Base-by-base conservation (phyloP, 768 basidiomycete species). In the Phaeotremella fagi region DNA sequence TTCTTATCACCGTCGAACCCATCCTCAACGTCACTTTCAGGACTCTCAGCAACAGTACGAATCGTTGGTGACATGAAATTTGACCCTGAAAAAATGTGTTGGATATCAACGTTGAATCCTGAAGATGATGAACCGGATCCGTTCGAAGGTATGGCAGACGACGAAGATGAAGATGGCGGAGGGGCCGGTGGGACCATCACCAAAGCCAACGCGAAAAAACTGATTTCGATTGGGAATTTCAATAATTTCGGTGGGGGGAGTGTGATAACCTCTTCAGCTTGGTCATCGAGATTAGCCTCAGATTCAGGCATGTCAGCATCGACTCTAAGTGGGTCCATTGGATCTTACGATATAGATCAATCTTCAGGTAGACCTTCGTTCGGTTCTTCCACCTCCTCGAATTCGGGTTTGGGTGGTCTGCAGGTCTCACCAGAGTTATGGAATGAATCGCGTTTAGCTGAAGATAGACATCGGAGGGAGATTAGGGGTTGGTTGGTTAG, bases 31-130 rank as follows among this genome's bases (percentile, higher is more conserved):
- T 12, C 12, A 11, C n/a, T n/a, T n/a, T 31, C 35, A 22, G 50
- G 44, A 3, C 25, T 45, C 3, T 18, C 58, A 1, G 50, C 37
- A 5, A 61, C 64, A n/a, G 85, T 89, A 31, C 83, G 89, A 53
- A 84, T 90, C 73, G 94, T 97, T 18, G 95, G 95, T 41, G 90
- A 91, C 78, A 99, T 99, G 94, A 83, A 90, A 31, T 98, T 99
- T 68, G 92, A 99, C 76, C 92, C 95, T 1, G 68, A 82, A 37
- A 83, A 84, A 23, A 97, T 97, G 91, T 88, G 90, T 69, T 97
- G 90, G 90, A 82, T 98, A 11, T 60, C 75, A 88, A 88, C 51
- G 84, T 84, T 54, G 35, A 80, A 85, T 4, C 85, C 86, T 20
- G 90, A 90, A 52, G 88, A 94, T 67, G 89, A 92, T 35, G 91